Base-by-base conservation (phyloP, 148 eudicot genomes). In the Agrostemma githago region DNA sequence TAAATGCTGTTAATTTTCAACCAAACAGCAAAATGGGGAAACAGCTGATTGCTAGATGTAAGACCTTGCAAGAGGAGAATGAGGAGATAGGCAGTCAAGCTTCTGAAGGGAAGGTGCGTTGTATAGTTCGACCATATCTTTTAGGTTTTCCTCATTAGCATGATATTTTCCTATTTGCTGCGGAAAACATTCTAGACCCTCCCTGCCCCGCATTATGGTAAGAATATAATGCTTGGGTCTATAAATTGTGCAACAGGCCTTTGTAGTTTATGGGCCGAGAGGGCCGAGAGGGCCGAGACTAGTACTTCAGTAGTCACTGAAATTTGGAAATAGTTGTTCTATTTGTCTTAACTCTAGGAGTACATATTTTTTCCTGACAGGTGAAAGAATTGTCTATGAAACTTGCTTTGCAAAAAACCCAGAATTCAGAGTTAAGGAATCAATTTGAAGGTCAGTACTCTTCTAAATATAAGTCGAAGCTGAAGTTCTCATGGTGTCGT, bases 31-130 rank as follows among this genome's bases (percentile, higher is more conserved):
- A 96, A 83, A 88, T 90, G 96, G 99, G 99, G 6, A 92, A 88
- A 84, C 85, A 86, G 90, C 84, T 96, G 65, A 92, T 96, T 97
- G 96, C 91, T 1, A 92, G 93, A 81, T 96, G 99, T 81, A 89
- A 86, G 85, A 89, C 92, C 64, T 82, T 96, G 79, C 96, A 89
- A 75, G 92, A 90, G 83, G 99, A 96, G 89, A 96, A 96, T 82
- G 99, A 92, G 84, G 99, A 96, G 84, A 96, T 96, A 46, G 99
- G 99, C 58, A 89, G 89, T 79, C 97, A 89, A 85, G 95, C 97
- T 68, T 92, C 91, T 64, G 99, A 96, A 78, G 99, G 99, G 77
- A 96, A 92, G 99, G 99, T 96, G 86, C 42, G 72, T 61, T 20
- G 44, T 54, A 15, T 46, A 3, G 16, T 5, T 46, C n/a, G 39